A percentile compares a stretch with the other conserved stretches of the same genome.
Evolutionary conservation across 2,329 filamentous ascomycete species (phyloP).

Genomic region (Diaporthe sp.): DNA sequence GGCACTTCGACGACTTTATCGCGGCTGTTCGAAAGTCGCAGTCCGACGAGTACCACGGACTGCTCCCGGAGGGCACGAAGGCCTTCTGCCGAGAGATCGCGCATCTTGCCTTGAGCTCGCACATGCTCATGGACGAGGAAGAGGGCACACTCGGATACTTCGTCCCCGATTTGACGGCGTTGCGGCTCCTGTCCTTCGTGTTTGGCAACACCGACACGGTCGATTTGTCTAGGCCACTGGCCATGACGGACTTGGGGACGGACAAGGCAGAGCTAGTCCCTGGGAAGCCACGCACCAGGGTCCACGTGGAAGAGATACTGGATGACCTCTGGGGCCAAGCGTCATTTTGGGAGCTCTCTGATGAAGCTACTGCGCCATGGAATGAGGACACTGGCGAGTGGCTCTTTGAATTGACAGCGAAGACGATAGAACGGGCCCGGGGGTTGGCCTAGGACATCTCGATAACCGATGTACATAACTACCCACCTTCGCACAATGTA

Average conservation of each 20-base stretch:
- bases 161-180: neutral
- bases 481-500: neutral
- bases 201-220: constrained; percentile 6
- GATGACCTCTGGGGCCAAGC: neutral
- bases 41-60: neutral
- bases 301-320: constrained; percentile 2
- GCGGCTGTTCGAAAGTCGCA: neutral
- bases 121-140: neutral
- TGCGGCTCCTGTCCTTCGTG: constrained; percentile 5
- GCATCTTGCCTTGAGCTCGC: constrained; percentile 4
- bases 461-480: neutral
- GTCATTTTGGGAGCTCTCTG: neutral
- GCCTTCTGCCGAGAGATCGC: neutral
- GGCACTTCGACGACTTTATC: neutral
- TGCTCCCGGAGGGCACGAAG: neutral
- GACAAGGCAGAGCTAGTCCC: neutral
- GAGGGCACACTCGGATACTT: neutral
- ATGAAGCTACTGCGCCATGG: neutral
- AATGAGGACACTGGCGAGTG: constrained; percentile 4
- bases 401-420: neutral
- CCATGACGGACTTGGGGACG: neutral
- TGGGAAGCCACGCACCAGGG: constrained; percentile 6
- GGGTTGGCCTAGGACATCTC: neutral
- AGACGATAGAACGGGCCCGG: neutral
- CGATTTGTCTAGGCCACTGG: constrained; percentile 8